These are phyloP conservation scores for Rhytidhysteron rufulum DNA, from an alignment of 2,329 filamentous ascomycete genomes.

Conservation along the genomic window DNA sequence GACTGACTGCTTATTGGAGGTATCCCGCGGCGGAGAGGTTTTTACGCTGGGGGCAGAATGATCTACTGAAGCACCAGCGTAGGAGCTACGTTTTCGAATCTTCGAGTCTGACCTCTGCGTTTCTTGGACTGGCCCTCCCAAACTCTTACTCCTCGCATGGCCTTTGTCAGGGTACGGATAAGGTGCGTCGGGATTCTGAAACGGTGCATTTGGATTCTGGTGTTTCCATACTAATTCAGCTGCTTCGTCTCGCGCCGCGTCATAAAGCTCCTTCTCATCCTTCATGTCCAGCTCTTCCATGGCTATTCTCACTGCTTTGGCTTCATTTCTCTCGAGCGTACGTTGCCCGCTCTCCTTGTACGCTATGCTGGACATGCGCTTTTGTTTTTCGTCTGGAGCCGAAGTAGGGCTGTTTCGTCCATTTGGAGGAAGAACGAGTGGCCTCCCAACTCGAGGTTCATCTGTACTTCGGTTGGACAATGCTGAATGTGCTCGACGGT, in stretches of 20 bases:
- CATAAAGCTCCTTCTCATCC: slow-evolving; percentile 61
- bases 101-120: slow-evolving; percentile 30
- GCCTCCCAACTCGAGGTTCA: slow-evolving; percentile 26
- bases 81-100: slow-evolving; percentile 31
- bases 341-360: slow-evolving; percentile 72
- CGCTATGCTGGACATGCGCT: too few relatives aligned
- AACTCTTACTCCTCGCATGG: slow-evolving; percentile 56
- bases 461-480: slow-evolving; percentile 25
- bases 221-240: slow-evolving; percentile 77
- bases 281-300: slow-evolving; percentile 70
- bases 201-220: slow-evolving; percentile 64
- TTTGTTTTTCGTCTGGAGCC: too few relatives aligned
- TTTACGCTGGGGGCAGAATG: too few relatives aligned
- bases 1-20: slow-evolving; percentile 34
- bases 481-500: slow-evolving; percentile 23
- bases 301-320: slow-evolving; percentile 63
- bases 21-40: too few relatives aligned
- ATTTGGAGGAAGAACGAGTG: slow-evolving; percentile 31
- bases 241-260: slow-evolving; percentile 71
- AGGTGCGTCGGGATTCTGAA: slow-evolving; percentile 48
- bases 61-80: slow-evolving; percentile 28
- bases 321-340: slow-evolving; percentile 80
- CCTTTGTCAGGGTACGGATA: slow-evolving; percentile 64
- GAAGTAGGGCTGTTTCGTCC: slow-evolving; percentile 40
- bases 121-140: slow-evolving; percentile 26